Evolutionary conservation across 2,329 filamentous ascomycete genomes (phyloP).

Genomic region (Fusarium globosum): DNA sequence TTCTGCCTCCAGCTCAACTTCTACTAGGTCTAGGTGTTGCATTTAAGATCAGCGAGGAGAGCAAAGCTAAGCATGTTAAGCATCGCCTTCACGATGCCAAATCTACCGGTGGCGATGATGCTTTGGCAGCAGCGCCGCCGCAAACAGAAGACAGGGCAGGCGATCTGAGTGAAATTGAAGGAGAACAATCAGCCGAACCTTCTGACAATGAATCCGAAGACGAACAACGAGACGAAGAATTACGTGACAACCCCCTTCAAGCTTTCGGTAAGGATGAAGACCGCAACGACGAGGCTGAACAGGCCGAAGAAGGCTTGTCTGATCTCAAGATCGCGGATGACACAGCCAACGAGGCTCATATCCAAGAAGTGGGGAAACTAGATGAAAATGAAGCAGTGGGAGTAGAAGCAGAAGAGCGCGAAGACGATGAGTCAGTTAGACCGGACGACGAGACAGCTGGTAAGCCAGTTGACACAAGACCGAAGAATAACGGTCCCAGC

Average conservation of each 20-base stretch:
- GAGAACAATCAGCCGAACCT: slow-evolving; percentile 47
- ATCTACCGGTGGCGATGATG: slow-evolving; percentile 25
- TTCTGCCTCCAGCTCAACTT: slow-evolving; percentile 85
- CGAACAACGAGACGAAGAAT: slow-evolving; percentile 43
- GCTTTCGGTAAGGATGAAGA: slow-evolving; percentile 36
- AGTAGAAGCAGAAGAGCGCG: slow-evolving; percentile 36
- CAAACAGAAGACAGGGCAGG: slow-evolving; percentile 41
- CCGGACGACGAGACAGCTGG: slow-evolving; percentile 26
- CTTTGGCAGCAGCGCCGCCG: slow-evolving; percentile 26
- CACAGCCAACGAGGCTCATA: slow-evolving; percentile 27
- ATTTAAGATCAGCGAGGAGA: slow-evolving; percentile 90
- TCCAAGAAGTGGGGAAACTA: slow-evolving; percentile 49
- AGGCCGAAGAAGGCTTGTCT: slow-evolving; percentile 40
- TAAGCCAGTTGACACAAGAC: slow-evolving; percentile 13
- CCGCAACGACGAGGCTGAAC: slow-evolving; percentile 45
- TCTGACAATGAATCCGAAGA: slow-evolving; percentile 50
- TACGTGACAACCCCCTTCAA: slow-evolving; percentile 55
- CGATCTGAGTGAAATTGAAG: slow-evolving; percentile 35
- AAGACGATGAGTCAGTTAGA: slow-evolving; percentile 40
- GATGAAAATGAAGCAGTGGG: slow-evolving; percentile 42
- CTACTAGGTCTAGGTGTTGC: slow-evolving; percentile 88
- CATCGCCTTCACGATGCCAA: slow-evolving; percentile 59
- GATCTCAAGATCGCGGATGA: slow-evolving; percentile 44
- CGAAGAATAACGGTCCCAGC: slow-evolving; percentile 25
- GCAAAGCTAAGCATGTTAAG: slow-evolving; percentile 82